phyloP scores from a whole-genome alignment of 106 monocot genomes.

The Ottelia alismoides region DNA sequence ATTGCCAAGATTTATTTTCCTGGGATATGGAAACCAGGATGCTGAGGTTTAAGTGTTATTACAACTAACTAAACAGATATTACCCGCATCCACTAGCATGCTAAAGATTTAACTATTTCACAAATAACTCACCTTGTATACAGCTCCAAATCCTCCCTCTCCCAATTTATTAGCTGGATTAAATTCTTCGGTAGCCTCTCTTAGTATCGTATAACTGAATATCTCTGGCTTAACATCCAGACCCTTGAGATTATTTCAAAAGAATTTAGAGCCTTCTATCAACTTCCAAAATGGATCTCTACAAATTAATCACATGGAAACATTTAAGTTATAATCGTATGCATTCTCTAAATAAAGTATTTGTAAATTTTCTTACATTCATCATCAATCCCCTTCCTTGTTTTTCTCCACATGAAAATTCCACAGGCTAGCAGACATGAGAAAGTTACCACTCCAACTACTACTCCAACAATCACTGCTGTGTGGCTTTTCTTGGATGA shows the following conservation, averaged over 20 bases:
- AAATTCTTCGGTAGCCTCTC: slow-evolving; percentile 3
- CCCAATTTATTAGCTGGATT: slow-evolving; percentile 5
- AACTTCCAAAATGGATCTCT: background rate
- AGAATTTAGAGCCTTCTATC: background rate
- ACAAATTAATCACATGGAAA: background rate
- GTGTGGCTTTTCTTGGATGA: slow-evolving; percentile 3
- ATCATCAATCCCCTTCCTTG: background rate
- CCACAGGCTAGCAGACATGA: slow-evolving; percentile 1
- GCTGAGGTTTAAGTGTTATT: too few species aligned
- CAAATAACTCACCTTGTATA: slow-evolving; percentile 3
- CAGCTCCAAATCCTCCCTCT: slow-evolving; percentile 9
- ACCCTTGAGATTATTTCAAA: slow-evolving; percentile 1
- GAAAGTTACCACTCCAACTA: slow-evolving; percentile 1
- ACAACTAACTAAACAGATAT: too few species aligned
- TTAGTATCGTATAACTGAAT: slow-evolving; percentile 5
- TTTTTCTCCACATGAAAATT: slow-evolving; percentile 6
- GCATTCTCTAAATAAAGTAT: background rate
- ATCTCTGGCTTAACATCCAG: background rate
- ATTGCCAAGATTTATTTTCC: too few species aligned
- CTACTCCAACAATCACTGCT: background rate
- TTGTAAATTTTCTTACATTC: slow-evolving; percentile 1
- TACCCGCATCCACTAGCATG: too few species aligned
- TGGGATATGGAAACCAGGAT: too few species aligned
- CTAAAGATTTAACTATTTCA: too few species aligned
- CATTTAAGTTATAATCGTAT: background rate